These are phyloP conservation scores for Plenodomus tracheiphilus DNA, from an alignment of 2,329 filamentous ascomycete genomes.

Conservation along the genomic window DNA sequence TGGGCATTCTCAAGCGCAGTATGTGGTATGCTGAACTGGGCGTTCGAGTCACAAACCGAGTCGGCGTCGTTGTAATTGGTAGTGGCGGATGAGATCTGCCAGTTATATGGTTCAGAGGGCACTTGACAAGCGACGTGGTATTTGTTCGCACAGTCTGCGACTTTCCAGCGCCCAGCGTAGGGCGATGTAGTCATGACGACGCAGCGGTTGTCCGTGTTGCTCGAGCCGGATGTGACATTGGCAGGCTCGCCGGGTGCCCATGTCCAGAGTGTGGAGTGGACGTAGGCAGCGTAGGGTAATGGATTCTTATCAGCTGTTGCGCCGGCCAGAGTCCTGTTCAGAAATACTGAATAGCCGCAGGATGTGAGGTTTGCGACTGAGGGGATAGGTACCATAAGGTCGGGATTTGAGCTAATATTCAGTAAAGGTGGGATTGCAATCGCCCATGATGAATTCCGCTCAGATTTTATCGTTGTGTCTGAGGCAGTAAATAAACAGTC, in stretches of 20 bases:
- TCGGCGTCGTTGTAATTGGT: slow-evolving; percentile 51
- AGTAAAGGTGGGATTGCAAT: slow-evolving; percentile 22
- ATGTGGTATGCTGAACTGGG: slow-evolving; percentile 60
- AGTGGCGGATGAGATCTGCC: slow-evolving; percentile 54
- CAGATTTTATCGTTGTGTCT: slow-evolving; percentile 46
- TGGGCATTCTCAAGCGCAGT: slow-evolving; percentile 67
- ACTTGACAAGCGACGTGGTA: slow-evolving; percentile 62
- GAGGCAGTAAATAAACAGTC: slow-evolving; percentile 59
- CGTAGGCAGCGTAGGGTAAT: slow-evolving; percentile 55
- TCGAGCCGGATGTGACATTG: slow-evolving; percentile 45
- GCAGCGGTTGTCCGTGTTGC: slow-evolving; percentile 52
- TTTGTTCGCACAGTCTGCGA: slow-evolving; percentile 57
- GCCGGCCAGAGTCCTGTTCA: slow-evolving; percentile 60
- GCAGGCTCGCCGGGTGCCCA: slow-evolving; percentile 62
- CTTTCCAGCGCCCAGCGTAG: slow-evolving; percentile 60
- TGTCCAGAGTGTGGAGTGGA: slow-evolving; percentile 60
- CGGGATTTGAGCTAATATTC: slow-evolving; percentile 20
- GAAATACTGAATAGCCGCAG: slow-evolving; percentile 64
- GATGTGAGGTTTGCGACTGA: slow-evolving; percentile 49
- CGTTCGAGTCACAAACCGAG: slow-evolving; percentile 52
- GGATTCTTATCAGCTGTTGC: slow-evolving; percentile 54
- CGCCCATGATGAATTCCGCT: slow-evolving; percentile 55
- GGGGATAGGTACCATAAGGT: slow-evolving; percentile 28
- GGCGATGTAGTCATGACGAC: slow-evolving; percentile 55
- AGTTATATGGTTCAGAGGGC: slow-evolving; percentile 58